phyloP scores from a whole-genome alignment of 352 stramenopile species.

The Phytopythium vexans region DNA sequence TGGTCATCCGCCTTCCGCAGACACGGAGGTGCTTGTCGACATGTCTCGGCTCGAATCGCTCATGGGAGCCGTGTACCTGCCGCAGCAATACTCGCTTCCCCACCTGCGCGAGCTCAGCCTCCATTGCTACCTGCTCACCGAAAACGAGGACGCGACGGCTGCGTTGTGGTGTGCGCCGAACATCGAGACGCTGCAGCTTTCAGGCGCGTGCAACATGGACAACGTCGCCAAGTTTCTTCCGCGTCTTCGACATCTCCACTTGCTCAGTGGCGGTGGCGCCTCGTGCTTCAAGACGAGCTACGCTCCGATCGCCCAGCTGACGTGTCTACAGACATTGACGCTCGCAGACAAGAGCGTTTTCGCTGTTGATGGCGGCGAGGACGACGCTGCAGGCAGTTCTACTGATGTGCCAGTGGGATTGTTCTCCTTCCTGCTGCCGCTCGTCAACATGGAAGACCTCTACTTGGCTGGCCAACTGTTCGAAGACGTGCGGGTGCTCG shows the following conservation, averaged over 20 bases:
- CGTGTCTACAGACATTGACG: background rate
- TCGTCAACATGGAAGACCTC: conserved; percentile 1
- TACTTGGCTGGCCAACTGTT: background rate
- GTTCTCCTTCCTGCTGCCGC: background rate
- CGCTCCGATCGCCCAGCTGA: background rate
- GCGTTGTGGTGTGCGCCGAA: background rate
- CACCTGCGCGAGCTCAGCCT: conserved; percentile 1
- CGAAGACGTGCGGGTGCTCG: background rate
- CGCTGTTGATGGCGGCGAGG: background rate
- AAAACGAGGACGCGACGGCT: background rate
- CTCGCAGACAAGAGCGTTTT: background rate
- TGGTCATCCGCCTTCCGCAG: background rate
- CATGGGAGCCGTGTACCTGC: conserved; percentile 2
- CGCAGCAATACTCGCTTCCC: background rate
- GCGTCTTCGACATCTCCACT: background rate
- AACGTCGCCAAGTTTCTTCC: conserved; percentile 2
- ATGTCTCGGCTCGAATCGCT: background rate
- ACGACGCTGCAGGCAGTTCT: background rate
- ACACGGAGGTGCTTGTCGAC: background rate
- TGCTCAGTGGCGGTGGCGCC: background rate
- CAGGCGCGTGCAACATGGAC: background rate
- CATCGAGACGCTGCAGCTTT: background rate
- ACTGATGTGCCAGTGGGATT: background rate
- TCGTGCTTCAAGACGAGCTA: background rate
- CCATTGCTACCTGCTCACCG: background rate